Base-by-base conservation (phyloP, 1,284 basidiomycete species). In the Moniliophthora roreri region DNA sequence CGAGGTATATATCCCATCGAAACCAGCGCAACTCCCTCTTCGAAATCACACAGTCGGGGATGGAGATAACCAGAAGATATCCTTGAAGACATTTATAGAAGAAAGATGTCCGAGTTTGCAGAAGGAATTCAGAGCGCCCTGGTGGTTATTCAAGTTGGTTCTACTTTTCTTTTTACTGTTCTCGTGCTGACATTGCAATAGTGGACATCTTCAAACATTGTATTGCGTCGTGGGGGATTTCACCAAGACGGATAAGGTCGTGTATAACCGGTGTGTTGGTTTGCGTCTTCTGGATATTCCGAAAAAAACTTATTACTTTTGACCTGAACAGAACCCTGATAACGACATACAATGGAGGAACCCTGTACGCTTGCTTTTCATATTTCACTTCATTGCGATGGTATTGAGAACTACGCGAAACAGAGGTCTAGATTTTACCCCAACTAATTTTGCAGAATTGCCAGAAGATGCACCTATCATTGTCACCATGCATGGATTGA, bases 401-500 rank as follows among this genome's bases (percentile, higher is more conserved):
- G 28, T 11, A n/a, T 28, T 32, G 26, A 28, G 20, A 48, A 16
- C 44, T 21, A 45, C 41, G 50, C 55, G 15, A 59, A 36, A 48
- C 24, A 90, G 87, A 54, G 89, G 86, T 48, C 70, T 93, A 45
- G 90, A 93, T 66, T 86, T 89, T 76, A 68, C 91, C 67, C 86
- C 74, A 39, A 61, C 80, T 16, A 80, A 82, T 58, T 75, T 81
- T 53, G 70, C 74, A 20, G 66, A 73, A 11, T 64, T 89, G 9
- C 69, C 73, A 24, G 76, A 83, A 20, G 81, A 87, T 55, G 80
- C 88, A 1, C 93, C 95, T 3, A 86, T 95, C 39, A 74, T 98
- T 48, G 83, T 95, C 10, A 87, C 94, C 9, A 75, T 87, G 57
- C 95, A 97, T 63, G 94, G 93, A 16, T 73, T 96, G 44, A 93